A percentile compares a stretch with the other conserved stretches of the same genome.
These are phyloP conservation scores for Cryptococcus sp. DNA, from an alignment of 1,284 basidiomycete species.

Conservation along the genomic window DNA sequence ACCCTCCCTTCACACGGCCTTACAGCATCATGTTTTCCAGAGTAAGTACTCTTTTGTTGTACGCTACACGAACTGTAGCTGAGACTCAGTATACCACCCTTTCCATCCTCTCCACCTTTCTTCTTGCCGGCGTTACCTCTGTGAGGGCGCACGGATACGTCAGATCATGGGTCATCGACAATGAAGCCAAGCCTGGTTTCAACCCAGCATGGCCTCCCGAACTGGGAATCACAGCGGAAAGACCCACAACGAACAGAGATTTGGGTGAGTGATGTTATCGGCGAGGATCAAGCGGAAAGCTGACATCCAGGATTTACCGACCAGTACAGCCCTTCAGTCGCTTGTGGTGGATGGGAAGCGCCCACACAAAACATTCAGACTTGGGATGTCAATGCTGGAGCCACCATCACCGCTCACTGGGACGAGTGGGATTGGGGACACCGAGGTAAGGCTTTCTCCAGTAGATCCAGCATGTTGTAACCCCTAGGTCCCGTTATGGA, in stretches of 20 bases:
- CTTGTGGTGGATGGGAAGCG: slow-evolving; percentile 16
- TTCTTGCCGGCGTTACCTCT: background rate
- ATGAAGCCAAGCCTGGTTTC: slow-evolving; percentile 13
- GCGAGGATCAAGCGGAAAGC: background rate
- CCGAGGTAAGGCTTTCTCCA: background rate
- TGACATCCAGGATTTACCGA: slow-evolving; percentile 15
- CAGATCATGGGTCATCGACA: slow-evolving; percentile 10
- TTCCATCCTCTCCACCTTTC: background rate
- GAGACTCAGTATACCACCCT: background rate
- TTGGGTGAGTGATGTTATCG: slow-evolving; percentile 9
- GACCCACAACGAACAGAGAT: slow-evolving; percentile 17
- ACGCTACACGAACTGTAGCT: background rate
- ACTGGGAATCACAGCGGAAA: slow-evolving; percentile 13
- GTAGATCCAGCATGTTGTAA: background rate
- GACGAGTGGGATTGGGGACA: slow-evolving; percentile 6
- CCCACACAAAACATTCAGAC: slow-evolving; percentile 11
- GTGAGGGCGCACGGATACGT: slow-evolving; percentile 22
- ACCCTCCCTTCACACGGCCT: background rate
- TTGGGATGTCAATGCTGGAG: slow-evolving; percentile 17
- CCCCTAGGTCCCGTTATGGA: slow-evolving; percentile 16
- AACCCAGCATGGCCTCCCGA: slow-evolving; percentile 15
- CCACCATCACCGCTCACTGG: slow-evolving; percentile 16
- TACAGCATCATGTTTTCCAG: background rate
- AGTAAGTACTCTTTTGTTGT: background rate
- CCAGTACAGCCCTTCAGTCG: slow-evolving; percentile 15